A percentile compares a stretch with the other conserved stretches of the same genome.
These are phyloP conservation scores for Rhododendron williamsianum DNA, from an alignment of 148 eudicot genomes.

Conservation along the genomic window DNA sequence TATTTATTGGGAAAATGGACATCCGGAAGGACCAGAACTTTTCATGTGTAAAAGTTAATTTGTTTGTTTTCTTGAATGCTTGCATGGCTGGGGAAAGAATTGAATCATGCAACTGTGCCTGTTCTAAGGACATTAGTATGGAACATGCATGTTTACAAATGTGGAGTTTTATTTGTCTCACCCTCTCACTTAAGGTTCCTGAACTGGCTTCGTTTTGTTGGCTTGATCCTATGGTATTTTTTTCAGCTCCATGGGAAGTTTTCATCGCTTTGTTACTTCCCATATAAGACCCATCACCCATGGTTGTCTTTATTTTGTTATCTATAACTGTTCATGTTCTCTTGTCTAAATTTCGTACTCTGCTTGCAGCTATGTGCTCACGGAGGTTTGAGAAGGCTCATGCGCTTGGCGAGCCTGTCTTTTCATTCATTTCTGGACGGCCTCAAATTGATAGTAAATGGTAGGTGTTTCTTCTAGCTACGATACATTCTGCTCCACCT, in stretches of 20 bases:
- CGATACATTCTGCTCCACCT: not conserved
- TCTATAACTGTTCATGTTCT: not conserved
- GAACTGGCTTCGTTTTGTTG: not conserved
- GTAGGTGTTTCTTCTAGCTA: constrained; percentile 35
- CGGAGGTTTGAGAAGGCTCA: constrained; percentile 71
- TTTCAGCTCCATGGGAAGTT: constrained; percentile 2
- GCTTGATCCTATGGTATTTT: not conserved
- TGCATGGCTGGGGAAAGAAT: not conserved
- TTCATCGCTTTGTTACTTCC: not conserved
- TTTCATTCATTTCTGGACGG: constrained; percentile 57
- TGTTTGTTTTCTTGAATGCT: not conserved
- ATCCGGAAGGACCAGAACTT: not conserved
- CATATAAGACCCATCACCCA: no score
- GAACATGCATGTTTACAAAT: not conserved
- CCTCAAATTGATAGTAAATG: constrained; percentile 76
- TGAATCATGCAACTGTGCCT: not conserved
- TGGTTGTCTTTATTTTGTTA: not conserved
- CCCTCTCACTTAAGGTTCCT: not conserved
- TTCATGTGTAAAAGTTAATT: not conserved
- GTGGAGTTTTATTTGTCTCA: not conserved
- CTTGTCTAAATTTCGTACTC: not conserved
- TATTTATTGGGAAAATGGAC: not conserved
- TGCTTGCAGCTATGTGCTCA: constrained; percentile 70
- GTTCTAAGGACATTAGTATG: constrained; percentile 1
- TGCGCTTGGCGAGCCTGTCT: constrained; percentile 57